Evolutionary conservation across 305 asterid genomes (phyloP), one percentile per base, ranked within the genome.

Genomic region (Fraxinus xanthoxyloides): DNA sequence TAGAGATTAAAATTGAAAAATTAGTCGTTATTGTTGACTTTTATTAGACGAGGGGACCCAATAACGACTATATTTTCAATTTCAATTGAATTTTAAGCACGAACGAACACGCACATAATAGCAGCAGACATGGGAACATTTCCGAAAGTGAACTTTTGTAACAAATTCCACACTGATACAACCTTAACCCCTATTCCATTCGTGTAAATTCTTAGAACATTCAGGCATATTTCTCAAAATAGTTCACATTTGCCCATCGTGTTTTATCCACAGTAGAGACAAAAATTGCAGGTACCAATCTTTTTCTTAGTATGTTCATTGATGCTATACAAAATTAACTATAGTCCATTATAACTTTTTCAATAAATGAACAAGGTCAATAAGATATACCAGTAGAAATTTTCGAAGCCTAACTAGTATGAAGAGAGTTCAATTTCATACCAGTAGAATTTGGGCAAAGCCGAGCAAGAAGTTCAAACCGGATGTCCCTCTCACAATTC

Each of bases 401-500:
- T 54, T 72, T 17, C 31, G 70, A 56, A 72, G 69, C 54, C 43
- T 15, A 40, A 74, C 15, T 31, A 46, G 56, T 13, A 59, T 12
- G 74, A 24, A 63, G 12, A 30, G 5, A 17, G 7, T 4, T 72
- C 35, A 26, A 43, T 26, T 21, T 87, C 9, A 2, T 93, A 94
- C 97, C 99, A 0, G 99, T 95, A 36, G 99, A 94, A 88, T 95
- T 95, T 19, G 98, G 99, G 88, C 99, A 95, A 32, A 95, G 97
- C 0, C 99, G 98, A 40, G 98, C 97, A 3, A 94, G 92, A 75
- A 95, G 98, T 77, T 95, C 99, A 78, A 94, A 95, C 1, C 99
- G 97, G 19, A 95, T 32, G 76, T 94, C 99, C 84, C 98, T 89
- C 83, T 95, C 99, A 21, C 99, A 95, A 84, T 95, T 95, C 99